Conservation (phyloP, 345 rosid species). For the Rhodamnia rubescens region DNA sequence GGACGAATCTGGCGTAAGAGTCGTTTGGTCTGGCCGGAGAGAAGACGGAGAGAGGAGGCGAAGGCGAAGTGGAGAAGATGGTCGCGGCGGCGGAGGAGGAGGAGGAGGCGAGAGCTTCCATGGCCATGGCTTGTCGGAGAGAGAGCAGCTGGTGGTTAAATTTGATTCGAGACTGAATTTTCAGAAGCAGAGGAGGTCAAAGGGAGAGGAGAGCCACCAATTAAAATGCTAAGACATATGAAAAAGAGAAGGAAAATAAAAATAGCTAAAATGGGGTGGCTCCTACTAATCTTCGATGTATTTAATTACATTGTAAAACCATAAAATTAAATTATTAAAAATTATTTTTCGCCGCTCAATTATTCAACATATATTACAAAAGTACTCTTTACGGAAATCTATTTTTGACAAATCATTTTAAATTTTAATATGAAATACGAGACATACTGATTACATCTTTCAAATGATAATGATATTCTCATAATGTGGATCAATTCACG, state of each 20-base stretch:
- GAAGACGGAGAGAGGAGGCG: slow-evolving; percentile 37
- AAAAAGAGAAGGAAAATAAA: not conserved
- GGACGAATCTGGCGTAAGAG: slow-evolving; percentile 22
- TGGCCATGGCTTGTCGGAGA: not conserved
- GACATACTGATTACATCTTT: too few species aligned
- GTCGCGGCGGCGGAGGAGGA: slow-evolving; percentile 18
- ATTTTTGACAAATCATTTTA: not conserved
- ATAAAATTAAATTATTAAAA: not conserved
- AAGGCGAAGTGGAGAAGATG: slow-evolving; percentile 38
- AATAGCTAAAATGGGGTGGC: not conserved
- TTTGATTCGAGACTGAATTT: not conserved
- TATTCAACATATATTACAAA: not conserved
- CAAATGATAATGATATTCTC: too few species aligned
- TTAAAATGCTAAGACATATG: not conserved
- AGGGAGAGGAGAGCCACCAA: not conserved
- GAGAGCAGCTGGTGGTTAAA: not conserved
- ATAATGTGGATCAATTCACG: too few species aligned
- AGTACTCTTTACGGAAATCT: not conserved
- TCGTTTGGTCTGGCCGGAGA: slow-evolving; percentile 33
- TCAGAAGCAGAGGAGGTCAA: not conserved
- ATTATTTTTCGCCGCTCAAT: not conserved
- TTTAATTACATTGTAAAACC: not conserved
- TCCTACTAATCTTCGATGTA: not conserved
- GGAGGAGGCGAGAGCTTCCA: slow-evolving; percentile 57
- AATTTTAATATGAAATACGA: too few species aligned